Conservation (phyloP, 2,329 filamentous ascomycete species). For the Neocatenulostroma microsporum region DNA sequence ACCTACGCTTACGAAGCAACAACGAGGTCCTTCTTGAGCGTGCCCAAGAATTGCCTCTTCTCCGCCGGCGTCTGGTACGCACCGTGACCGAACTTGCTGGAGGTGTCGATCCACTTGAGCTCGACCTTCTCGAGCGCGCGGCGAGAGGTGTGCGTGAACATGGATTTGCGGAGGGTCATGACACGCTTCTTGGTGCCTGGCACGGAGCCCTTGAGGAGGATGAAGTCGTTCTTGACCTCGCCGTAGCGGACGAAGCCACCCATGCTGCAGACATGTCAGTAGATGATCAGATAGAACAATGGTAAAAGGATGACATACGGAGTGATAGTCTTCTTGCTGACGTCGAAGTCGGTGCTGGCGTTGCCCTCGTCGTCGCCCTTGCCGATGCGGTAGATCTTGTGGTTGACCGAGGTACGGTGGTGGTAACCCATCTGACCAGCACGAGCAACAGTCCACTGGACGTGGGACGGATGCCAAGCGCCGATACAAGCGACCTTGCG, state of each 20-base stretch:
- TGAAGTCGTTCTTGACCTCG: constrained; percentile 98
- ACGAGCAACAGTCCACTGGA: constrained; percentile 99
- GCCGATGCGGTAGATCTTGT: constrained; percentile 99
- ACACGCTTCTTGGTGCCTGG: constrained; percentile 99
- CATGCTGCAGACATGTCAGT: constrained; percentile 54
- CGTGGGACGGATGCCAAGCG: constrained; percentile 99
- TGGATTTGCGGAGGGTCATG: constrained; percentile 97
- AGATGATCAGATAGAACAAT: not conserved
- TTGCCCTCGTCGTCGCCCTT: constrained; percentile 86
- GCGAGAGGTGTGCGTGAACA: constrained; percentile 94
- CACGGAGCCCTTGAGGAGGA: constrained; percentile 95
- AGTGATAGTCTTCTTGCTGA: constrained; percentile 99
- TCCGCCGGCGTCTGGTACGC: constrained; percentile 97
- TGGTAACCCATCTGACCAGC: constrained; percentile 99
- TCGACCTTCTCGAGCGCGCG: constrained; percentile 98
- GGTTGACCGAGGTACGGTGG: constrained; percentile 99
- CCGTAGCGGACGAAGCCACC: constrained; percentile 99
- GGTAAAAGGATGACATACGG: constrained; percentile 63
- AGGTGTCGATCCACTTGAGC: constrained; percentile 99
- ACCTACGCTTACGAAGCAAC: constrained; percentile 30
- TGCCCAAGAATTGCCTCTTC: constrained; percentile 97
- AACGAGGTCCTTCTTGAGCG: constrained; percentile 95
- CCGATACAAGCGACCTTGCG: constrained; percentile 99
- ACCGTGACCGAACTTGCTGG: constrained; percentile 99
- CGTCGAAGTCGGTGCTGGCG: constrained; percentile 88